Percentiles rank a stretch among this genome's conserved stretches.
Evolutionary conservation across 805 yeast species (phyloP).

Genomic region (Wickerhamiella allomyrinae): DNA sequence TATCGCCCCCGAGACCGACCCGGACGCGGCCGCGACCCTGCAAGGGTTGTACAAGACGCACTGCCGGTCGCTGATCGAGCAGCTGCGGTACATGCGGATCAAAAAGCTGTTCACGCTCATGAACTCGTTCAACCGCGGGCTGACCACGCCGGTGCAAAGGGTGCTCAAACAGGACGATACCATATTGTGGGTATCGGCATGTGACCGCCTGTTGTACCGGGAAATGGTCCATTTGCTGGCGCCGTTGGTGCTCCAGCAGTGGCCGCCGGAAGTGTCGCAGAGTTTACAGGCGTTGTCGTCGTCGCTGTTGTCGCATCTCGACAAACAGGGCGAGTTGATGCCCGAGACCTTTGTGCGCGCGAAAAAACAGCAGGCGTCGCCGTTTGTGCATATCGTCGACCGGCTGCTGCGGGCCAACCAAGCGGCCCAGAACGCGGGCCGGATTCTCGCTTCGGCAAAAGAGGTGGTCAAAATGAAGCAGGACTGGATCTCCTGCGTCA

Average conservation of each 20-base stretch:
- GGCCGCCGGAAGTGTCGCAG: constrained; percentile 41
- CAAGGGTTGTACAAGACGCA: constrained; percentile 48
- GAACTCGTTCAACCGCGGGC: constrained; percentile 37
- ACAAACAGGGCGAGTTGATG: constrained; percentile 21
- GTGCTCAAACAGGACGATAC: constrained; percentile 37
- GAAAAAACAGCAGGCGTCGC: constrained; percentile 40
- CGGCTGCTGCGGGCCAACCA: constrained; percentile 42
- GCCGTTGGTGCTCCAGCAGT: constrained; percentile 41
- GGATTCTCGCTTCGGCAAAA: constrained; percentile 30
- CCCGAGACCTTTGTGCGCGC: constrained; percentile 38
- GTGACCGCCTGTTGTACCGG: constrained; percentile 51
- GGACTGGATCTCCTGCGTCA: constrained; percentile 46
- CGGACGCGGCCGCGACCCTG: constrained; percentile 47
- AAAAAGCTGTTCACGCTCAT: constrained; percentile 43
- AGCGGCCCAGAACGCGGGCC: constrained; percentile 36
- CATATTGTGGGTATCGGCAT: constrained; percentile 48
- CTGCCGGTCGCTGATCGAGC: constrained; percentile 49
- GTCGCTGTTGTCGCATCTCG: constrained; percentile 31
- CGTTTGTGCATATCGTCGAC: constrained; percentile 38
- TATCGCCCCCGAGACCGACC: constrained; percentile 34
- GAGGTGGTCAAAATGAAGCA: constrained; percentile 38
- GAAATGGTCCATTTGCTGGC: constrained; percentile 44
- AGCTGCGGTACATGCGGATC: constrained; percentile 52
- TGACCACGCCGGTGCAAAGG: constrained; percentile 50
- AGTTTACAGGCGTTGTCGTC: constrained; percentile 42